Evolutionary conservation across 129 eudicot species (phyloP), one percentile per base, ranked within the genome.

Genomic region (Escallonia herrerae): DNA sequence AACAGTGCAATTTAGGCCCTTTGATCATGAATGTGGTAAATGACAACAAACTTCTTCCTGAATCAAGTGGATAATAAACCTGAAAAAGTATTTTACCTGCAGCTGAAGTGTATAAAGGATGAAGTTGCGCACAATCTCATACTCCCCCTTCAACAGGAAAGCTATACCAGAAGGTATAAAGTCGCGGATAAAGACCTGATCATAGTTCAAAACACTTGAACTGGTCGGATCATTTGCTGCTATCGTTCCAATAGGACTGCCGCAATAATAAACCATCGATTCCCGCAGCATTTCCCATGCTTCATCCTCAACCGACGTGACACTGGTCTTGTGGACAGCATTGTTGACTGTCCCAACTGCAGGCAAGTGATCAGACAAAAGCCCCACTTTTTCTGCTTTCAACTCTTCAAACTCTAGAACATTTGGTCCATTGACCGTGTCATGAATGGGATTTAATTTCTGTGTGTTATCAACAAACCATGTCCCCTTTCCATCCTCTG

Each of bases 171-270:
- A 84, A 56, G 95, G 90, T 56, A 84, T 77, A 48, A 87, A 87
- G 57, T 87, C 91, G 15, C 91, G 90, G 42, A 87, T 87, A 62
- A 87, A 87, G 61, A 87, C 95, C 75, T 87, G 95, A 63, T 87
- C 95, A 65, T 84, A 87, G 64, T 87, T 87, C 65, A 81, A 73
- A 56, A 69, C 82, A 62, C 68, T 70, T 2, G 83, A 72, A 71
- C 79, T 76, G 7, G 80, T 73, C 11, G 90, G 86, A 63, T 87
- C 95, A 2, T 84, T 84, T 15, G 90, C 95, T 44, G 91, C 95
- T 68, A 84, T 77, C 8, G 91, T 87, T 59, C 95, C 95, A 48
- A 87, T 72, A 5, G 95, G 95, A 66, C 82, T 84, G 59, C 80
- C 73, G 61, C 91, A 87, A 62, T 84, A 87, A 48, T 71, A 37